Conservation (phyloP, 768 basidiomycete species). For the Cystofilobasidium capitatum region DNA sequence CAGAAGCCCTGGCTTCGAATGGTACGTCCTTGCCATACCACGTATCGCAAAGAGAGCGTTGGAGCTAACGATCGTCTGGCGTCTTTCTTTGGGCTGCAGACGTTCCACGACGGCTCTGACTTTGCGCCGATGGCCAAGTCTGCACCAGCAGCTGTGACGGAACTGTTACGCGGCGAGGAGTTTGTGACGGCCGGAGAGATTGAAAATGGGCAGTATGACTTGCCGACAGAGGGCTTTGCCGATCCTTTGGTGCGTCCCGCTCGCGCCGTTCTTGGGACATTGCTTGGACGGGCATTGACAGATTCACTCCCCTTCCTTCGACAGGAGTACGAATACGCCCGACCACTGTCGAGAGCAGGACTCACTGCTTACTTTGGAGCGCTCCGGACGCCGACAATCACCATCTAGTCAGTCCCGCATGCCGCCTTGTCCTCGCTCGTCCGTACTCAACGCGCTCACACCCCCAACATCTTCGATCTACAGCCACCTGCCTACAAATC, state of each 20-base stretch:
- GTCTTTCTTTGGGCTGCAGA: not conserved
- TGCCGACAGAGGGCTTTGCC: slow-evolving; percentile 16
- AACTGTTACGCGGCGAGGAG: slow-evolving; percentile 25
- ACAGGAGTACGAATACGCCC: slow-evolving; percentile 26
- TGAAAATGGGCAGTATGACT: slow-evolving; percentile 12
- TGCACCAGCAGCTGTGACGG: slow-evolving; percentile 19
- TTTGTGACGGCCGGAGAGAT: slow-evolving; percentile 19
- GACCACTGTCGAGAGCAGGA: slow-evolving; percentile 22
- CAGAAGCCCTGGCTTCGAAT: slow-evolving; percentile 23
- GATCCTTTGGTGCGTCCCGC: slow-evolving; percentile 12
- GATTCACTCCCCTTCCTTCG: not conserved
- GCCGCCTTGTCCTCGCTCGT: not conserved
- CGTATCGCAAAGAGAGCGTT: not conserved
- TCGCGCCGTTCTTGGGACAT: not conserved
- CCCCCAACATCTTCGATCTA: not conserved
- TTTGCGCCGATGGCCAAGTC: slow-evolving; percentile 20
- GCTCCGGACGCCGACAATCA: slow-evolving; percentile 22
- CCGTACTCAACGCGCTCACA: not conserved
- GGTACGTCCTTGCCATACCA: slow-evolving; percentile 2
- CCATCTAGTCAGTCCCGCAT: slow-evolving; percentile 20
- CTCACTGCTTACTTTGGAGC: slow-evolving; percentile 20
- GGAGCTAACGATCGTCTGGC: not conserved
- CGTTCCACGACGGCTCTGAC: slow-evolving; percentile 27
- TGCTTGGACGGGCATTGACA: not conserved
- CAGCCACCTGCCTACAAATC: slow-evolving; percentile 23